phyloP scores from a whole-genome alignment of 2,329 filamentous ascomycete genomes.

The Pezicula rhizophila region DNA sequence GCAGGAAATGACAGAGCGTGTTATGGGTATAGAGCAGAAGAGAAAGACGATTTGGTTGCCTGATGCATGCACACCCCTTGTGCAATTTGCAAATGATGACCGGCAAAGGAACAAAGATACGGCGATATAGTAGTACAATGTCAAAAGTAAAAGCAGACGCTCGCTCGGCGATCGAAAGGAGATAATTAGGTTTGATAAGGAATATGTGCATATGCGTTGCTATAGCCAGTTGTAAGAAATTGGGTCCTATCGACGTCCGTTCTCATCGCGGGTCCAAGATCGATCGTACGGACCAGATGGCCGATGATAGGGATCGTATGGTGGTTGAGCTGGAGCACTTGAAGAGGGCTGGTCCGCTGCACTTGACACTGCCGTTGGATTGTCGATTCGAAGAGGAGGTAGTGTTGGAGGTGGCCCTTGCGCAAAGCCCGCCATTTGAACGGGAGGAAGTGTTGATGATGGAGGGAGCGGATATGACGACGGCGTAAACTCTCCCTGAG shows the following conservation, averaged over 20 bases:
- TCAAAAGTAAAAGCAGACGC: too few relatives aligned
- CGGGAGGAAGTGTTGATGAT: slow-evolving; percentile 22
- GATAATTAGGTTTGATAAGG: neutral
- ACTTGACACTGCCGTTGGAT: slow-evolving; percentile 8
- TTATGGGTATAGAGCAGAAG: neutral
- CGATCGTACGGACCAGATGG: slow-evolving; percentile 15
- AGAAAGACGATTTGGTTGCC: neutral
- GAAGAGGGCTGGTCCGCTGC: slow-evolving; percentile 11
- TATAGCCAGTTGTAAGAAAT: neutral
- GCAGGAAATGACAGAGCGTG: neutral
- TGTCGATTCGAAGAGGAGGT: slow-evolving; percentile 26
- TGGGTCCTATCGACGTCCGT: slow-evolving; percentile 11
- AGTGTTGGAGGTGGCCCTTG: slow-evolving; percentile 17
- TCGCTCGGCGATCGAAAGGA: neutral
- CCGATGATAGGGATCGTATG: slow-evolving; percentile 21
- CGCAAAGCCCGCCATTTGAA: slow-evolving; percentile 15
- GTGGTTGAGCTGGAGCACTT: slow-evolving; percentile 12
- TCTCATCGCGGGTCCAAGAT: slow-evolving; percentile 20
- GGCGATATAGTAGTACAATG: neutral
- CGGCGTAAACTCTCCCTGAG: slow-evolving; percentile 22
- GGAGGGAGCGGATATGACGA: slow-evolving; percentile 22
- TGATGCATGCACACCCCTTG: neutral
- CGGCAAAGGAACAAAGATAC: neutral
- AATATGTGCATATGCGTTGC: neutral
- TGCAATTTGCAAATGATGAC: neutral